Evolutionary conservation across 129 eudicot species (phyloP).

Genomic region (Scalesia atractyloides): DNA sequence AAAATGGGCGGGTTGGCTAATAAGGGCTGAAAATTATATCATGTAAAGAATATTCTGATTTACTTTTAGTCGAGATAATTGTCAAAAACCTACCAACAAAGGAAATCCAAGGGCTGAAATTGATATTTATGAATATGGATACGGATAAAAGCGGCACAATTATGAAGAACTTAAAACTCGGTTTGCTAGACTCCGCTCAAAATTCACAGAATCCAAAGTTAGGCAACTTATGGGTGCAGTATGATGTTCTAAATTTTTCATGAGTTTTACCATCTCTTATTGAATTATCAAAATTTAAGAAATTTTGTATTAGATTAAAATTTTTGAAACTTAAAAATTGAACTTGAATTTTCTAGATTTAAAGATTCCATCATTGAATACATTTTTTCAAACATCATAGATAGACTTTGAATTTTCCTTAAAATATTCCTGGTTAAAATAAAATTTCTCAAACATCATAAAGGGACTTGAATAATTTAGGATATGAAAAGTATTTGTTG

Average conservation of each 20-base stretch:
- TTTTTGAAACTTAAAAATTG: background rate
- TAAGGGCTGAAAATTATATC: background rate
- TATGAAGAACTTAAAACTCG: conserved; percentile 87
- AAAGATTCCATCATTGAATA: background rate
- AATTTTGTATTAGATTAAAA: too few relatives aligned
- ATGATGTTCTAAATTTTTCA: conserved; percentile 20
- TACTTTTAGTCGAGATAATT: conserved; percentile 52
- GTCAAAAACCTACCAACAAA: conserved; percentile 82
- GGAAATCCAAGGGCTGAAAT: conserved; percentile 88
- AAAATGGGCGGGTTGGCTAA: background rate
- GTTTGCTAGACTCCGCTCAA: conserved; percentile 87
- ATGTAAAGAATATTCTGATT: background rate
- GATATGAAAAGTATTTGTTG: background rate
- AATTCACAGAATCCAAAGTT: conserved; percentile 87
- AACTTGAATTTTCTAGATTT: background rate
- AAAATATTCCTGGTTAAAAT: background rate
- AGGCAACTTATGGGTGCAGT: conserved; percentile 94
- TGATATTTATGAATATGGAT: conserved; percentile 88
- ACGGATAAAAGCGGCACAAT: conserved; percentile 86
- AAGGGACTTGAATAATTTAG: background rate
- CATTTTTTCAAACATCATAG: background rate
- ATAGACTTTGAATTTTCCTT: background rate
- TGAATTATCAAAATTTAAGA: background rate
- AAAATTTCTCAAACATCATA: background rate
- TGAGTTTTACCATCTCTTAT: background rate